These are phyloP conservation scores for Cercospora citrullina DNA, from an alignment of 2,329 filamentous ascomycete species.

Conservation along the genomic window DNA sequence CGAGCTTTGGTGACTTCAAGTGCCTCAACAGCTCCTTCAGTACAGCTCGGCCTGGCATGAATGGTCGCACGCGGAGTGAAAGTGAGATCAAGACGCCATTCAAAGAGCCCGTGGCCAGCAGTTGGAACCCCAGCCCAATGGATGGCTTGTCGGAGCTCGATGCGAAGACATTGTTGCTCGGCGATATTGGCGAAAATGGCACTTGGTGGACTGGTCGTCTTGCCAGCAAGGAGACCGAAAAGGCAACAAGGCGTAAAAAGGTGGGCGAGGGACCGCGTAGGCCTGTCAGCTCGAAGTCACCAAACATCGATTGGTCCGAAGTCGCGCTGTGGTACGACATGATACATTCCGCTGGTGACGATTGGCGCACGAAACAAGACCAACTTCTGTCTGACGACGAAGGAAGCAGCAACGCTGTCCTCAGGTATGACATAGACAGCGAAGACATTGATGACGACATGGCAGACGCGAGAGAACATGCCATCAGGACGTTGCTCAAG, in stretches of 20 bases:
- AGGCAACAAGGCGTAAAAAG: constrained; percentile 34
- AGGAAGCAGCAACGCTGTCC: constrained; percentile 40
- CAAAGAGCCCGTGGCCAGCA: constrained; percentile 33
- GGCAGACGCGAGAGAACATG: constrained; percentile 65
- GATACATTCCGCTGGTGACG: constrained; percentile 65
- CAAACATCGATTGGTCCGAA: constrained; percentile 73
- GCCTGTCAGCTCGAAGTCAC: constrained; percentile 60
- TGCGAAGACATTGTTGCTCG: constrained; percentile 70
- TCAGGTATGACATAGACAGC: constrained; percentile 49
- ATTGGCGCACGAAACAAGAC: constrained; percentile 64
- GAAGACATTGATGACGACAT: constrained; percentile 55
- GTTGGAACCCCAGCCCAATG: constrained; percentile 39
- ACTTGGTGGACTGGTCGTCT: constrained; percentile 73
- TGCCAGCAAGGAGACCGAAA: constrained; percentile 37
- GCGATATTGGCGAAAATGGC: constrained; percentile 77
- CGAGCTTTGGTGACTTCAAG: constrained; percentile 67
- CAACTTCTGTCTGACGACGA: constrained; percentile 28
- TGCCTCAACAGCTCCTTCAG: constrained; percentile 77
- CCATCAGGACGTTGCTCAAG: constrained; percentile 71
- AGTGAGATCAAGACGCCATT: constrained; percentile 43
- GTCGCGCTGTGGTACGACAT: constrained; percentile 72
- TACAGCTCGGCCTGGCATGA: constrained; percentile 48
- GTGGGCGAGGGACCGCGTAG: constrained; percentile 32
- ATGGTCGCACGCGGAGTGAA: constrained; percentile 47
- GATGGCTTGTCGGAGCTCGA: constrained; percentile 63